Percentiles rank a stretch among this genome's conserved stretches.
Evolutionary conservation across 2,329 filamentous ascomycete genomes (phyloP).

Genomic region (Cytospora leucostoma): DNA sequence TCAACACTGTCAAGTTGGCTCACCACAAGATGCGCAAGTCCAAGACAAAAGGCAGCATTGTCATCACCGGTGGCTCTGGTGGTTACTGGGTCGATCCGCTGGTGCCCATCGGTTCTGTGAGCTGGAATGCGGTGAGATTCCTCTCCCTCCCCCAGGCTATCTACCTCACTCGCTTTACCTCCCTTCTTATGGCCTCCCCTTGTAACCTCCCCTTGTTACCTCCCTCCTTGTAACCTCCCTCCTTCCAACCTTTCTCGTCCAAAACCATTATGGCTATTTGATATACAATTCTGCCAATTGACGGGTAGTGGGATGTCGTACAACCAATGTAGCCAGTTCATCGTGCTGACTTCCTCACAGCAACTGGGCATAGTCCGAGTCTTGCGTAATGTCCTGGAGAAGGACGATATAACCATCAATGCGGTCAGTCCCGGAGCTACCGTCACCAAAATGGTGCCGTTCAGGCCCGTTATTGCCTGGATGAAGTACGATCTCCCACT

Average conservation of each 20-base stretch:
- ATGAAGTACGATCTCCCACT: slow-evolving; percentile 12
- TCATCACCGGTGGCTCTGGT: slow-evolving; percentile 9
- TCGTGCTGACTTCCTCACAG: not conserved
- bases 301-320: no score
- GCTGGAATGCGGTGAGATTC: slow-evolving; percentile 2
- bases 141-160: no score
- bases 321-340: not conserved
- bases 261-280: not conserved
- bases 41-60: not conserved
- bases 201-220: no score
- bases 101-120: slow-evolving; percentile 4
- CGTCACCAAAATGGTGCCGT: slow-evolving; percentile 8
- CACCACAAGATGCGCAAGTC: slow-evolving; percentile 8
- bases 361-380: slow-evolving; percentile 13
- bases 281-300: no score
- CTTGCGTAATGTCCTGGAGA: not conserved
- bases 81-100: slow-evolving; percentile 11
- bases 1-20: slow-evolving; percentile 15
- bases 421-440: slow-evolving; percentile 7
- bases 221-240: no score
- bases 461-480: slow-evolving; percentile 12
- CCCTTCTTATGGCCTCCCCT: no score
- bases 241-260: no score
- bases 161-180: no score
- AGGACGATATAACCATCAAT: slow-evolving; percentile 11